Evolutionary conservation across 768 basidiomycete genomes (phyloP).

Genomic region (Pholiota molesta): DNA sequence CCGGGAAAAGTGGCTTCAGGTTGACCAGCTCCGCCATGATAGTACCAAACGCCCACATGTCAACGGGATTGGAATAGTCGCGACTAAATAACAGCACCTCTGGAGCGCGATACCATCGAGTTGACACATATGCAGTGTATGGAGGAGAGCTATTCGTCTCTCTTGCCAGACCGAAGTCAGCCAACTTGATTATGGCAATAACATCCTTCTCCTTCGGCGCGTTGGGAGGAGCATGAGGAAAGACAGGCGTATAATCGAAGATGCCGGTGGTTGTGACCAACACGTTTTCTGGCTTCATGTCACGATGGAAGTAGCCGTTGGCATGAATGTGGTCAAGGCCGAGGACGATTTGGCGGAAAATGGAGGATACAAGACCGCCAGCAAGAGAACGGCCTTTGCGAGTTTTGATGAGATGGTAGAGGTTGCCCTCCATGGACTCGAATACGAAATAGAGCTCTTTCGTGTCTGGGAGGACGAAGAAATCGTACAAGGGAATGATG

Average conservation of each 20-base stretch:
- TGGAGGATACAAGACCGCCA: constrained; percentile 94
- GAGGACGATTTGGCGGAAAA: constrained; percentile 88
- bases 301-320: constrained; percentile 96
- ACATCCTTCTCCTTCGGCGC: constrained; percentile 88
- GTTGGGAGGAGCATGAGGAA: constrained; percentile 65
- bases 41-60: constrained; percentile 99
- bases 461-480: constrained; percentile 93
- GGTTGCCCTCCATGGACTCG: constrained; percentile 99
- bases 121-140: constrained; percentile 98
- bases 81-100: constrained; percentile 91
- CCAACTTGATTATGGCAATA: constrained; percentile 94
- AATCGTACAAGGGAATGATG: constrained; percentile 98
- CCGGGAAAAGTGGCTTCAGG: constrained; percentile 93
- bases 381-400: constrained; percentile 94
- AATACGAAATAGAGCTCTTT: constrained; percentile 99
- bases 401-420: constrained; percentile 98
- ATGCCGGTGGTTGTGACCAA: constrained; percentile 97
- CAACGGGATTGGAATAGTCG: constrained; percentile 96
- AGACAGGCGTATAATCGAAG: constrained; percentile 85
- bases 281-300: constrained; percentile 99
- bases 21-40: constrained; percentile 98
- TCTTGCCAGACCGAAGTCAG: constrained; percentile 96
- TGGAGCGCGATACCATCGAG: constrained; percentile 99
- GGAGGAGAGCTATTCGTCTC: constrained; percentile 88
- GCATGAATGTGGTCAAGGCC: constrained; percentile 93